A percentile compares a stretch with the other conserved stretches of the same genome.
Conservation (phyloP, 2,329 filamentous ascomycete genomes). For the Fusarium sublunatum region DNA sequence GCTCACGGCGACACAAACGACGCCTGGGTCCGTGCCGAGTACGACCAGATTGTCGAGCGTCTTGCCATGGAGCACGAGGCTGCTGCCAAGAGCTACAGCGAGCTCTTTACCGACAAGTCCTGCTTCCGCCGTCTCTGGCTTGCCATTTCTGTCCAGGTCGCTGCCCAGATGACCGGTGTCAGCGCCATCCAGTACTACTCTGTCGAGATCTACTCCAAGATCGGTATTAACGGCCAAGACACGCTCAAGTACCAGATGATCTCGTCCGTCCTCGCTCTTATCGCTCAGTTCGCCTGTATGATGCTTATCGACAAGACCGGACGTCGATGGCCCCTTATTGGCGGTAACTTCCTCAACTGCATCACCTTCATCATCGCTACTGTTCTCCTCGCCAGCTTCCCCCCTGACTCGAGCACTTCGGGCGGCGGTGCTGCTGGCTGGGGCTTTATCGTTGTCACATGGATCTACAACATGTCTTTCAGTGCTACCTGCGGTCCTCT, state of each 20-base stretch:
- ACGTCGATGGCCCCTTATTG: conserved; percentile 77
- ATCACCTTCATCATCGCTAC: conserved; percentile 78
- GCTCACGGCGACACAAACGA: conserved; percentile 74
- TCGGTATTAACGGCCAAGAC: conserved; percentile 72
- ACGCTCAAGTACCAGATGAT: conserved; percentile 82
- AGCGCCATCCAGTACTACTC: conserved; percentile 81
- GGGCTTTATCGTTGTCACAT: conserved; percentile 80
- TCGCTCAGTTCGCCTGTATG: conserved; percentile 76
- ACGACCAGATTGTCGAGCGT: conserved; percentile 73
- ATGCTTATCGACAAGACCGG: conserved; percentile 76
- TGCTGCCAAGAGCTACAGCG: conserved; percentile 75
- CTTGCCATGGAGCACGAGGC: conserved; percentile 75
- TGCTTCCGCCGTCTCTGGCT: conserved; percentile 79
- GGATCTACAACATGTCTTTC: conserved; percentile 85
- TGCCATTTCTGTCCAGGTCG: conserved; percentile 75
- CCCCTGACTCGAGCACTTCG: conserved; percentile 56
- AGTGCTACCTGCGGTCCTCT: conserved; percentile 76
- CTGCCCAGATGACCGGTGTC: conserved; percentile 81
- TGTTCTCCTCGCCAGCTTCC: conserved; percentile 65
- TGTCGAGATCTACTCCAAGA: conserved; percentile 73
- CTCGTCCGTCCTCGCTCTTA: conserved; percentile 75
- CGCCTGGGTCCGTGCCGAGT: conserved; percentile 78
- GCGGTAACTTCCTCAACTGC: conserved; percentile 77
- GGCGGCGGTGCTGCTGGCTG: conserved; percentile 64
- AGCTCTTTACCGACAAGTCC: conserved; percentile 71